A percentile compares a stretch with the other conserved stretches of the same genome.
Evolutionary conservation across 2,329 filamentous ascomycete species (phyloP).

Genomic region (Trichoderma koningiopsis): DNA sequence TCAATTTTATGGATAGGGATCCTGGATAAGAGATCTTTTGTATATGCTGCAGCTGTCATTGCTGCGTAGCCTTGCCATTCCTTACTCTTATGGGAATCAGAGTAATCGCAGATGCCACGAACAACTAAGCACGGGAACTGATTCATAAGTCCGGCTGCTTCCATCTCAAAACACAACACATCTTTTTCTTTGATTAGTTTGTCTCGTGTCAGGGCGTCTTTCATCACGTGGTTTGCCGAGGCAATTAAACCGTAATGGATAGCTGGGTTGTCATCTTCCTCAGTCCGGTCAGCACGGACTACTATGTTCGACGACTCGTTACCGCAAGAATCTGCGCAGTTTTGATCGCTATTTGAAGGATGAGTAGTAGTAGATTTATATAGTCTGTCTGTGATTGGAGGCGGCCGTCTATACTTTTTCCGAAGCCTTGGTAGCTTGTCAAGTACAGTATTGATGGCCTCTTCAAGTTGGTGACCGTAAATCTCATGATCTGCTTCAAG

Average conservation of each 20-base stretch:
- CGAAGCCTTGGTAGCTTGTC: constrained; percentile 23
- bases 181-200: constrained; percentile 28
- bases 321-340: neutral
- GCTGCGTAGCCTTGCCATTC: constrained; percentile 35
- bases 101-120: constrained; percentile 10
- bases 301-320: constrained; percentile 7
- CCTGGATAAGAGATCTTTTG: constrained; percentile 31
- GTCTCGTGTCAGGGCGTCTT: constrained; percentile 31
- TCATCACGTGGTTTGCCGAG: constrained; percentile 30
- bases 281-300: neutral
- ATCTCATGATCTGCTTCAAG: constrained; percentile 23
- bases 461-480: constrained; percentile 28
- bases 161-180: constrained; percentile 26
- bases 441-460: constrained; percentile 8
- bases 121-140: constrained; percentile 1
- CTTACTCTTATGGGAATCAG: neutral
- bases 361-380: constrained; percentile 24
- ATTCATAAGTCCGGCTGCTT: constrained; percentile 9
- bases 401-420: constrained; percentile 26
- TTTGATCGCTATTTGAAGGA: constrained; percentile 6
- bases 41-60: constrained; percentile 37
- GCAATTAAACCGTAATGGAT: constrained; percentile 23
- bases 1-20: constrained; percentile 28
- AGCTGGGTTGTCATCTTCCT: constrained; percentile 20
- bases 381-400: constrained; percentile 15